These are phyloP conservation scores for Amanita phalloides DNA, from an alignment of 768 basidiomycete species.

Conservation along the genomic window DNA sequence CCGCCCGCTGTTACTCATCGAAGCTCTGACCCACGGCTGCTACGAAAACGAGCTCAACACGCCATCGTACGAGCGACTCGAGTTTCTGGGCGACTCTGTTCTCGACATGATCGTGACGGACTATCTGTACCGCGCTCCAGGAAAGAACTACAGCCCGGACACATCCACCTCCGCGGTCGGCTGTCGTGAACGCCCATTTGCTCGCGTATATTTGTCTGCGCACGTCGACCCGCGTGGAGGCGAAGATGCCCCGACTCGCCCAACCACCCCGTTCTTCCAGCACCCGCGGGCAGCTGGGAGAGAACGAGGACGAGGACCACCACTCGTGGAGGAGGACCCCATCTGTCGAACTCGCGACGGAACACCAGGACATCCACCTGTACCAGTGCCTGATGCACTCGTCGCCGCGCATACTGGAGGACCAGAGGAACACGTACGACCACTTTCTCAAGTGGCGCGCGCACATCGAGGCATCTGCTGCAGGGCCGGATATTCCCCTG, in stretches of 20 bases:
- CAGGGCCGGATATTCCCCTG: constrained; percentile 50
- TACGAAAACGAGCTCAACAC: constrained; percentile 50
- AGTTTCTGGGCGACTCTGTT: constrained; percentile 68
- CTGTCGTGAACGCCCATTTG: constrained; percentile 66
- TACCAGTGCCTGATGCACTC: constrained; percentile 72
- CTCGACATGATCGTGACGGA: constrained; percentile 70
- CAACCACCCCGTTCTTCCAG: neutral
- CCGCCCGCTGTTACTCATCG: constrained; percentile 52
- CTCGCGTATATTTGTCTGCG: constrained; percentile 58
- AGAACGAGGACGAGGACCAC: neutral
- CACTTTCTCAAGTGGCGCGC: constrained; percentile 38
- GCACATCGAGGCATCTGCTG: constrained; percentile 38
- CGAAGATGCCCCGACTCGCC: constrained; percentile 38
- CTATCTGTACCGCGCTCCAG: constrained; percentile 52
- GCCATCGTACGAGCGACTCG: constrained; percentile 69
- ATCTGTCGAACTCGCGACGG: constrained; percentile 17
- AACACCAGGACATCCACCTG: constrained; percentile 39
- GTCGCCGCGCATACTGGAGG: constrained; percentile 47
- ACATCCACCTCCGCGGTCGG: constrained; percentile 60
- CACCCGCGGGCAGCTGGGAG: too few relatives aligned
- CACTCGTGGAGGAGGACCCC: neutral
- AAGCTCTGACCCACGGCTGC: constrained; percentile 66
- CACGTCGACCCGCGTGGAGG: constrained; percentile 27
- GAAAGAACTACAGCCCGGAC: constrained; percentile 55
- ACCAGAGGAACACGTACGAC: constrained; percentile 41